Percentiles rank a stretch among this genome's conserved stretches.
These are phyloP conservation scores for Hibiscus syriacus DNA, from an alignment of 345 rosid species.

Conservation along the genomic window DNA sequence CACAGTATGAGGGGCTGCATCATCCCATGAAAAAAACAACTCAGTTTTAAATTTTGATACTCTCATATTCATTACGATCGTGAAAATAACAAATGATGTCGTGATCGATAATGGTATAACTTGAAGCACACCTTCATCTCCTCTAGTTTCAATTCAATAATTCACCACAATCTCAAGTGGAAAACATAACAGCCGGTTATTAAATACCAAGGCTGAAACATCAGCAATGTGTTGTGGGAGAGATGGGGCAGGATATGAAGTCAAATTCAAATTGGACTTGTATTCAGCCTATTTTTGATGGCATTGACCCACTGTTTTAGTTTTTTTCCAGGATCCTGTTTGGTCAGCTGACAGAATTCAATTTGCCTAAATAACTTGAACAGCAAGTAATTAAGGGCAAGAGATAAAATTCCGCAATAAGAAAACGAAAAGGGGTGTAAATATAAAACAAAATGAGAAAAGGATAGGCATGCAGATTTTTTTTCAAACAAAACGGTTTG, in stretches of 20 bases:
- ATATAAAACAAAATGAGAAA: no score
- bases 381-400: not conserved
- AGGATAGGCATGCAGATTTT: no score
- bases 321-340: not conserved
- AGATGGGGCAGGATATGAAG: not conserved
- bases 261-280: not conserved
- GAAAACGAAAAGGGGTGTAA: no score
- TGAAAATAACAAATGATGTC: not conserved
- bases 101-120: no score
- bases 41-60: no score
- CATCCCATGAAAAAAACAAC: not conserved
- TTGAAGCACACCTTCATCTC: not conserved
- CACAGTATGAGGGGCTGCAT: conserved; percentile 8
- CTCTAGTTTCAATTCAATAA: not conserved
- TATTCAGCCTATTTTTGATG: no score
- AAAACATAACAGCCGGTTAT: not conserved
- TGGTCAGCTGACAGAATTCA: not conserved
- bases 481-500: conserved; percentile 6
- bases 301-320: not conserved
- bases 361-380: not conserved
- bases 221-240: no score
- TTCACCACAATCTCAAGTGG: no score
- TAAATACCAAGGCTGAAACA: no score
- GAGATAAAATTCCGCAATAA: not conserved
- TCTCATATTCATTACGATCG: not conserved